Evolutionary conservation across 305 asterid species (phyloP).

Genomic region (Fraxinus greggii): DNA sequence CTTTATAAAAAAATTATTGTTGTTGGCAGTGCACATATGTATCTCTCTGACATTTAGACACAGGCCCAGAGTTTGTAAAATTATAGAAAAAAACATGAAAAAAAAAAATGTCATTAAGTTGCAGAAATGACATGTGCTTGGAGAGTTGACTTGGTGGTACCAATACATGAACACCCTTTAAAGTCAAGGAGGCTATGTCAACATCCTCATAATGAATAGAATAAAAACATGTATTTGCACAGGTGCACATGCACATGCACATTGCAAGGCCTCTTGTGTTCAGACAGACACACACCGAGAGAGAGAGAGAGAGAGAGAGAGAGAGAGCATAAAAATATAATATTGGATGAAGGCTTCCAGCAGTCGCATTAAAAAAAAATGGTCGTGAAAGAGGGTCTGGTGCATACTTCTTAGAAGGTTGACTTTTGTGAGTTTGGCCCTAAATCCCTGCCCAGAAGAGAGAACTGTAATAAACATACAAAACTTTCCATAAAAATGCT

Average conservation of each 20-base stretch:
- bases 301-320: no score
- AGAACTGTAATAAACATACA: neutral
- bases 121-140: neutral
- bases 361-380: no score
- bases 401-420: neutral
- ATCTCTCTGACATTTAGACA: neutral
- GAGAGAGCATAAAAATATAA: neutral
- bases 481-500: neutral
- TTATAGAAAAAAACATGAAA: neutral
- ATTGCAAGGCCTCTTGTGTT: neutral
- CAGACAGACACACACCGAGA: neutral
- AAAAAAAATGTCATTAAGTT: neutral
- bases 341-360: no score
- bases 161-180: neutral
- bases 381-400: no score
- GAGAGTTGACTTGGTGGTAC: neutral
- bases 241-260: neutral
- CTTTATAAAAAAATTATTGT: neutral
- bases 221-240: neutral
- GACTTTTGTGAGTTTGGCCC: neutral
- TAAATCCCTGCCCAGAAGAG: neutral
- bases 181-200: neutral
- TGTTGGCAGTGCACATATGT: neutral
- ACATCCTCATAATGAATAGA: neutral
- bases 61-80: neutral